Evolutionary conservation across 2,329 filamentous ascomycete species (phyloP), one percentile per base, ranked within the genome.

Genomic region (Madurella mycetomatis): DNA sequence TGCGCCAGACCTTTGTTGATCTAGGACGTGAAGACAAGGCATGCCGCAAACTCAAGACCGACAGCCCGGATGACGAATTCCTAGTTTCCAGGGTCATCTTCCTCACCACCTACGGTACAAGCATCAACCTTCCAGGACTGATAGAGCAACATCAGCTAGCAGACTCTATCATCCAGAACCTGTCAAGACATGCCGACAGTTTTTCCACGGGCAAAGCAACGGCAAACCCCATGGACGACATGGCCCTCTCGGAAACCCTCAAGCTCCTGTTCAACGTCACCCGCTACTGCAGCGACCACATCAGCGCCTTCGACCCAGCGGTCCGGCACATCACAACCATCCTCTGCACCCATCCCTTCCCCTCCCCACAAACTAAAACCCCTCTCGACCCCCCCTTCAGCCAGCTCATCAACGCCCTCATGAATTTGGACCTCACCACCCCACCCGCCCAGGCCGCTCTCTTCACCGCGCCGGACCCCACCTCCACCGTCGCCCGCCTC

Each of bases 261-360:
- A 96, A 95, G 66, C 78, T 97, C 41, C 73, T 95, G 49, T 97
- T 95, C 77, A 96, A 96, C 69, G 77, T 96, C 50, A 88, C 87
- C 1, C 85, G 92, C 63, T 84, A 85, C 64, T 87, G 86, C 61
- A 82, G 84, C 4, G 77, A 85, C 41, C 77, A 86, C 25, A 71
- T 74, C 4, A 68, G 75, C 0, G 72, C 76, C 0, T 95, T 96
- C 66, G 83, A 83, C 1, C 73, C 80, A 18, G 83, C 86, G 2
- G 79, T 95, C 41, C 79, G 84, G 11, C 78, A 84, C 55, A 81
- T 97, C 30, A 75, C 92, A 53, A 80, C 82, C 43, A 80, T 96
- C 16, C 75, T 97, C 31, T 80, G 79, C 59, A 82, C 74, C 47
- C 73, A 74, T 17, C 69, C 84, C 13, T 75, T 85, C 9, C 76